Base-by-base conservation (phyloP, 2,329 filamentous ascomycete species). In the Graphilbum sp. region DNA sequence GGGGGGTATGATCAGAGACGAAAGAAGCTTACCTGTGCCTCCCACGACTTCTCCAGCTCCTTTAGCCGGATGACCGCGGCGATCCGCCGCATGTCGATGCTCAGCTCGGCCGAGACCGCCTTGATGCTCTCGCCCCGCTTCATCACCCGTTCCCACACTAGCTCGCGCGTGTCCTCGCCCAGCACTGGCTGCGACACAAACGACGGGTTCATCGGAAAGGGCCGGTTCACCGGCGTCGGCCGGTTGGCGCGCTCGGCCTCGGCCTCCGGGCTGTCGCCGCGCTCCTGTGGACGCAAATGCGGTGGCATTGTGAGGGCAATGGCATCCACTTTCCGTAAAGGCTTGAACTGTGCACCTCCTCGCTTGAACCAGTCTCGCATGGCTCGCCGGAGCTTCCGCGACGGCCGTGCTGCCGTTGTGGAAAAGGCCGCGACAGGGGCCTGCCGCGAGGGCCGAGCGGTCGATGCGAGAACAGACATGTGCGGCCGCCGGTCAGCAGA, bases 31-130 rank as follows among this genome's bases (percentile, higher is more conserved):
- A 94, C 87, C 66, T 87, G 67, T 49, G 64, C 56, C 45, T 69
- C 55, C 83, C 79, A 86, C 47, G 78, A 65, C 61, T 79, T 85
- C 62, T 95, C 85, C 46, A 94, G 66, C 56, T 85, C 75, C 62
- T 88, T 88, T 50, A 95, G 63, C 50, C 87, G 67, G 42, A 93
- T 79, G 17, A 93, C 81, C 18, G 87, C 87, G 21, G 77, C 86
- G 16, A 94, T 80, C 49, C 87, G 71, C 51, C 82, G 73, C 58
- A 93, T 79, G 51, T 90, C 85, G 19, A 94, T 72, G 21, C 76
- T 73, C 48, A 82, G 69, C 50, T 84, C 71, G 2, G 79, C 79
- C 52, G 83, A 87, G 17, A 92, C 81, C 32, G 70, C 70, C 50
- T 84, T 78, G 44, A 94, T 64, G 40, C 79, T 73, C 54, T 77